These are phyloP conservation scores for Pyricularia sp. DNA, from an alignment of 2,329 filamentous ascomycete species.

Conservation along the genomic window DNA sequence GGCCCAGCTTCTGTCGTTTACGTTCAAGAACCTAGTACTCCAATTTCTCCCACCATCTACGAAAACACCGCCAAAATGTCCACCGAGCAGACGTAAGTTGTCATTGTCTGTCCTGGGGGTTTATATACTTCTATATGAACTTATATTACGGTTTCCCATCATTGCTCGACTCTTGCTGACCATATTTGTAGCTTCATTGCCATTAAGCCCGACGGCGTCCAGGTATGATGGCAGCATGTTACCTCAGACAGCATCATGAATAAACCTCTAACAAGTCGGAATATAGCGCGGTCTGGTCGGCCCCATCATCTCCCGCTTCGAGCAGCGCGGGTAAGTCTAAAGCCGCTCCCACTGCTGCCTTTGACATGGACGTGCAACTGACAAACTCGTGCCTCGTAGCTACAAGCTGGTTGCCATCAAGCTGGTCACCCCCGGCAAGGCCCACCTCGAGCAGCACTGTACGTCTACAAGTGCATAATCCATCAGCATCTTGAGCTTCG, in stretches of 20 bases:
- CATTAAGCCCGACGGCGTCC: slow-evolving; percentile 99
- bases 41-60: slow-evolving; percentile 6
- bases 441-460: slow-evolving; percentile 97
- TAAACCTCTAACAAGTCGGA: slow-evolving; percentile 11
- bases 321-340: slow-evolving; percentile 69
- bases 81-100: slow-evolving; percentile 73
- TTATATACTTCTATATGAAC: neutral
- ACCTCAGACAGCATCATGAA: neutral
- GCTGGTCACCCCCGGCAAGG: slow-evolving; percentile 76
- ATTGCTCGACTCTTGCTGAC: slow-evolving; percentile 5
- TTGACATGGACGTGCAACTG: slow-evolving; percentile 5
- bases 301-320: slow-evolving; percentile 95
- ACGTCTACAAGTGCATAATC: slow-evolving; percentile 16
- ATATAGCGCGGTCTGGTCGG: slow-evolving; percentile 86
- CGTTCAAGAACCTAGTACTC: slow-evolving; percentile 6
- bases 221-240: slow-evolving; percentile 47
- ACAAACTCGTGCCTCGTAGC: slow-evolving; percentile 31
- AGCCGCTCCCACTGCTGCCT: slow-evolving; percentile 7
- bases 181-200: slow-evolving; percentile 75
- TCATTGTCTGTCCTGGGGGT: neutral
- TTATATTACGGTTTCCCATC: neutral
- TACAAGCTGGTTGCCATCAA: slow-evolving; percentile 99
- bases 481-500: neutral
- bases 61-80: slow-evolving; percentile 43
- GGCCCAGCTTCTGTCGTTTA: slow-evolving; percentile 8